Conservation (phyloP, 1,284 basidiomycete species). For the Xerocomus nothofagi region DNA sequence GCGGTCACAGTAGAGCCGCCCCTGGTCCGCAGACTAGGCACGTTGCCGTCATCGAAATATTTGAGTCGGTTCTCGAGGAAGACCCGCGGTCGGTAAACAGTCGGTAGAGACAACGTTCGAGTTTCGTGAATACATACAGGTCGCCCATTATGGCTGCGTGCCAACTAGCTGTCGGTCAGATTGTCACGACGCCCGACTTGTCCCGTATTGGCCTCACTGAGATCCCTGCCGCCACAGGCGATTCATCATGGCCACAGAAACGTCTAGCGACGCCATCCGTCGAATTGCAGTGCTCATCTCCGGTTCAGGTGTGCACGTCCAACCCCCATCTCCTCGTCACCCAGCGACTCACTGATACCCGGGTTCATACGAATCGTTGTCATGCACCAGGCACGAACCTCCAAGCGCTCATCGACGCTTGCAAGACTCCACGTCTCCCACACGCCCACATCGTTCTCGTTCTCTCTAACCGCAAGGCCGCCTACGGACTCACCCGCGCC, state of each 20-base stretch:
- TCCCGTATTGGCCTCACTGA: conserved; percentile 6
- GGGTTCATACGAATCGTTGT: conserved; percentile 4
- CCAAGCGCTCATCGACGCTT: conserved; percentile 92
- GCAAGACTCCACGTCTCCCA: conserved; percentile 64
- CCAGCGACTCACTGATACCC: neutral
- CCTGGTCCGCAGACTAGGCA: neutral
- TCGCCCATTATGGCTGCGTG: too few species aligned
- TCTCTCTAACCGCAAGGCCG: conserved; percentile 90
- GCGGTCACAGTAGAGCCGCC: neutral
- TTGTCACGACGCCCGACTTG: conserved; percentile 11
- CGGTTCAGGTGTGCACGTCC: conserved; percentile 67
- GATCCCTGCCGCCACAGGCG: neutral
- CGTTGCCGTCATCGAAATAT: too few species aligned
- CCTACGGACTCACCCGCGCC: conserved; percentile 87
- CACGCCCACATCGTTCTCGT: conserved; percentile 77
- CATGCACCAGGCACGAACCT: conserved; percentile 80
- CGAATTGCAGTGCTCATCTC: conserved; percentile 71
- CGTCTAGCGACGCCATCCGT: conserved; percentile 18
- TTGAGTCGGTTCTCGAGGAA: too few species aligned
- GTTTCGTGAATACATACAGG: neutral
- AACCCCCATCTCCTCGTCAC: neutral
- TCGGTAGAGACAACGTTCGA: conserved; percentile 3
- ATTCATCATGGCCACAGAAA: conserved; percentile 17
- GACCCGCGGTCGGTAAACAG: too few species aligned
- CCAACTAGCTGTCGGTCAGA: neutral